Evolutionary conservation across 352 stramenopile genomes (phyloP).

Genomic region (Blastocystis sp.): DNA sequence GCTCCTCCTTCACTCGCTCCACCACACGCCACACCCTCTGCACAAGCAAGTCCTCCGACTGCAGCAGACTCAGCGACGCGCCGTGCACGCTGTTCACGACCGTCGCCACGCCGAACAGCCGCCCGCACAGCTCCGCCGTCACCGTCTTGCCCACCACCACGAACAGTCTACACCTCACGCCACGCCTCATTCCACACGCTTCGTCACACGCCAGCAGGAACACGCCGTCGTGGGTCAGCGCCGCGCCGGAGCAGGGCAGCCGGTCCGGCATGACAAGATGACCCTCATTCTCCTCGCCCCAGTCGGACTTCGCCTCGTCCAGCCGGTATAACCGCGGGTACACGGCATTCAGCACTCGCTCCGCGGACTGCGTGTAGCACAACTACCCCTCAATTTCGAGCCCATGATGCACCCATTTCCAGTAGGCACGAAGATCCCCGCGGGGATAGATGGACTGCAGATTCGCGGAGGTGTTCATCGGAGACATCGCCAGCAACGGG

Average conservation of each 20-base stretch:
- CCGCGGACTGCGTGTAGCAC: not conserved
- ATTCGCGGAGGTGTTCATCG: conserved; percentile 27
- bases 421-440: conserved; percentile 15
- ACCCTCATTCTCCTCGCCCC: not conserved
- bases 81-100: conserved; percentile 31
- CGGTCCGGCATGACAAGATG: conserved; percentile 16
- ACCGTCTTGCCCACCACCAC: conserved; percentile 43
- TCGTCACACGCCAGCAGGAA: conserved; percentile 5
- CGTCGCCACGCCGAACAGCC: conserved; percentile 23
- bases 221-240: not conserved
- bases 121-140: not conserved
- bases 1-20: not conserved
- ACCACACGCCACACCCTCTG: conserved; percentile 3
- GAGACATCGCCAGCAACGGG: conserved; percentile 22
- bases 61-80: not conserved
- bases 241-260: not conserved
- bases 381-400: not conserved
- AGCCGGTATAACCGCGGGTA: conserved; percentile 37
- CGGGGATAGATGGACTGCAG: conserved; percentile 39
- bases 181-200: not conserved
- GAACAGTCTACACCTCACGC: conserved; percentile 1
- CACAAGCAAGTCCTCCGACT: not conserved
- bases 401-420: conserved; percentile 18
- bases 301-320: not conserved
- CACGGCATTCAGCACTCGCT: conserved; percentile 25